Conservation (phyloP, 257 asterid species). For the Gynochthodes officinalis region DNA sequence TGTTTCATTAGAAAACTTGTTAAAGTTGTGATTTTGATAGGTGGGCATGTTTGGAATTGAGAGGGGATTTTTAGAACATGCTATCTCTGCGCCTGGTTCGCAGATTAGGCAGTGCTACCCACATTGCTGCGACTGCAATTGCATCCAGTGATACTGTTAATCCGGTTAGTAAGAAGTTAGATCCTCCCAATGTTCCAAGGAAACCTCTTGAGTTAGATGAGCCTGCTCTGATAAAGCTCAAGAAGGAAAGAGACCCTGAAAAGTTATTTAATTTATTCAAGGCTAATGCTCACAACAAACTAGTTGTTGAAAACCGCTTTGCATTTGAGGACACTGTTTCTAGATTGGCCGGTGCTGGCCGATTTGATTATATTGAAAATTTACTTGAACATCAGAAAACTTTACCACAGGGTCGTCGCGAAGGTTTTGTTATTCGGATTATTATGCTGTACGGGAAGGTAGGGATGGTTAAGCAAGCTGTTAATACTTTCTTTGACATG, state of each 20-base stretch:
- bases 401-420: constrained; percentile 83
- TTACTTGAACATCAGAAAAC: constrained; percentile 82
- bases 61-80: constrained; percentile 48
- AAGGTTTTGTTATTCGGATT: constrained; percentile 71
- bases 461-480: constrained; percentile 62
- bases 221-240: constrained; percentile 68
- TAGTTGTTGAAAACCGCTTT: constrained; percentile 67
- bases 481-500: constrained; percentile 66
- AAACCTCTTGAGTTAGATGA: constrained; percentile 37
- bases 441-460: constrained; percentile 76
- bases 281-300: constrained; percentile 65
- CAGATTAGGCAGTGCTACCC: constrained; percentile 55
- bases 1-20: constrained; percentile 18
- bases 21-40: constrained; percentile 26
- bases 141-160: constrained; percentile 20
- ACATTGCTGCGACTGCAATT: constrained; percentile 20
- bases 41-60: constrained; percentile 36
- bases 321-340: constrained; percentile 72
- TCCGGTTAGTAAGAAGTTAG: constrained; percentile 17
- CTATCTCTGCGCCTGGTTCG: constrained; percentile 70
- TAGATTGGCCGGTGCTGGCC: constrained; percentile 72
- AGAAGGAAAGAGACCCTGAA: constrained; percentile 67
- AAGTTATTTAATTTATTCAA: constrained; percentile 64
- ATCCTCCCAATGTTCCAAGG: constrained; percentile 9
- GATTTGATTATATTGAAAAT: constrained; percentile 67